These are phyloP conservation scores for Cubamyces sp. DNA, from an alignment of 768 basidiomycete species.

Conservation along the genomic window DNA sequence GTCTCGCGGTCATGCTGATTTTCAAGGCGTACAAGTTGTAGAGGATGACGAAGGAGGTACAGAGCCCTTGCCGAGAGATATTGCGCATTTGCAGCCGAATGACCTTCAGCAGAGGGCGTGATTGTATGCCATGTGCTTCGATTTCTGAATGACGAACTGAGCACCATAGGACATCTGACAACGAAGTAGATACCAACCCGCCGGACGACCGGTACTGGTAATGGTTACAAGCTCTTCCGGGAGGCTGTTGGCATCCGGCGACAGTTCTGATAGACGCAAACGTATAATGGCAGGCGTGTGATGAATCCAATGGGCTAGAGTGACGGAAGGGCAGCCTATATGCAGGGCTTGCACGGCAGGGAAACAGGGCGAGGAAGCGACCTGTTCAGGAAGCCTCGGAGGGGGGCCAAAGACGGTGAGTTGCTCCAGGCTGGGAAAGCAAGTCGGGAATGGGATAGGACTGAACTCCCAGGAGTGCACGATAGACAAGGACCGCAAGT, in stretches of 20 bases:
- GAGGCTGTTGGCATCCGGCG: not conserved
- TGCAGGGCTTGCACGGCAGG: not conserved
- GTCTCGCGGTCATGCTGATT: not conserved
- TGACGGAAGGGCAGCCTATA: not conserved
- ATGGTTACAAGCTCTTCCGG: not conserved
- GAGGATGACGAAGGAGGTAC: not conserved
- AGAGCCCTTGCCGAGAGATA: not conserved
- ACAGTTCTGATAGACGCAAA: constrained; percentile 9
- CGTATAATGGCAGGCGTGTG: not conserved
- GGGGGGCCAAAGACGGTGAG: not conserved
- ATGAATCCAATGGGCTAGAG: not conserved
- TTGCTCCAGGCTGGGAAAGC: not conserved
- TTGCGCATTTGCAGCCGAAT: not conserved
- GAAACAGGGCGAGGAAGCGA: not conserved
- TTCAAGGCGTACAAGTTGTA: not conserved
- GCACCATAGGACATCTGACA: not conserved
- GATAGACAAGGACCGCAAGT: too few relatives aligned
- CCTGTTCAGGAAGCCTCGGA: too few relatives aligned
- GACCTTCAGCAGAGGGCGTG: not conserved
- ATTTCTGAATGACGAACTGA: too few relatives aligned
- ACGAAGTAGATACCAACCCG: not conserved
- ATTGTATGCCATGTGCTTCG: too few relatives aligned
- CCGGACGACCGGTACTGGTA: not conserved
- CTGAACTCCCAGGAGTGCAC: too few relatives aligned
- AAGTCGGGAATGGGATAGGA: not conserved